Evolutionary conservation across 257 asterid genomes (phyloP).

Genomic region (Solanum okadae): DNA sequence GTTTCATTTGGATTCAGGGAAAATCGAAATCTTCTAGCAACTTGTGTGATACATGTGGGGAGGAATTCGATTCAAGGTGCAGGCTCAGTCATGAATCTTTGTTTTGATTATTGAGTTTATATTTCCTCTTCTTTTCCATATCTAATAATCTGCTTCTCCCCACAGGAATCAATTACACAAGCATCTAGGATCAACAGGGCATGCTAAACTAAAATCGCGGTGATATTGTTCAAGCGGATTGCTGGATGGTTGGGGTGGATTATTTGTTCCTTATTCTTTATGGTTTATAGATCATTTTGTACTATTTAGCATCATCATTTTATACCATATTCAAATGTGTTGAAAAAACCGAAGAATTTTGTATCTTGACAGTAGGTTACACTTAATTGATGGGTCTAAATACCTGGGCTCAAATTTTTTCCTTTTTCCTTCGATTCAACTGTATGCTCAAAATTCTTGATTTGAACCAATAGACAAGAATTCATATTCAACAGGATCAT

Average conservation of each 20-base stretch:
- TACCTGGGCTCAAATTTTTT: not conserved
- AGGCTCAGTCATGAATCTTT: not conserved
- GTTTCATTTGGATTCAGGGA: conserved; percentile 23
- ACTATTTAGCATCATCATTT: not conserved
- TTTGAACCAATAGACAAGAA: not conserved
- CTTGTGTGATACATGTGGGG: conserved; percentile 73
- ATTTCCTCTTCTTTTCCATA: not conserved
- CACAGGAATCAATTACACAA: conserved; percentile 70
- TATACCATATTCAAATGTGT: not conserved
- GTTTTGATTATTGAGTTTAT: not conserved
- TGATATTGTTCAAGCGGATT: conserved; percentile 8
- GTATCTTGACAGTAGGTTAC: not conserved
- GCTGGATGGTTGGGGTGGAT: not conserved
- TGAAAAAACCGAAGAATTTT: not conserved
- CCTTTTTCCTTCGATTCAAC: not conserved
- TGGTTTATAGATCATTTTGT: not conserved
- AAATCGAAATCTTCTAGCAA: conserved; percentile 29
- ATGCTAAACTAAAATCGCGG: conserved; percentile 51
- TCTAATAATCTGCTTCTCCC: not conserved
- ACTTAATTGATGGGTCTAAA: not conserved
- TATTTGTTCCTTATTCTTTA: not conserved
- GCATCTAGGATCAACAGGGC: conserved; percentile 82
- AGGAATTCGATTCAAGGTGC: conserved; percentile 67
- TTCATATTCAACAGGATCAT: not conserved
- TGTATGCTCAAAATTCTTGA: not conserved